These are phyloP conservation scores for Gynochthodes officinalis DNA, from an alignment of 257 asterid species.

Conservation along the genomic window DNA sequence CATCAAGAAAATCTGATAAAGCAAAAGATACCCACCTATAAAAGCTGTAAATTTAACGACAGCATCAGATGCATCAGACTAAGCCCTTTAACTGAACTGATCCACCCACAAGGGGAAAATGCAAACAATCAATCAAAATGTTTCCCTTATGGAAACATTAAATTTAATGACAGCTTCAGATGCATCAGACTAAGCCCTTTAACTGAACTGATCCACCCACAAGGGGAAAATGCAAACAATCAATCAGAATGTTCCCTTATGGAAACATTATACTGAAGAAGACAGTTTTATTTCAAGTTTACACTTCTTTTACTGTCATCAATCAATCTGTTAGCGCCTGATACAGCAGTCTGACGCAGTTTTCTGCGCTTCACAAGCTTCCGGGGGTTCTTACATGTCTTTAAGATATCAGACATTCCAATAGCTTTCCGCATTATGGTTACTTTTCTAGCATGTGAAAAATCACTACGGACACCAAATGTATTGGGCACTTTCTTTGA, in stretches of 20 bases:
- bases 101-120: not conserved
- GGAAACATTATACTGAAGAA: not conserved
- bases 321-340: conserved; percentile 12
- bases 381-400: conserved; percentile 49
- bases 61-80: not conserved
- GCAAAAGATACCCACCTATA: conserved; percentile 14
- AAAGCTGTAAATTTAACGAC: not conserved
- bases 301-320: conserved; percentile 7
- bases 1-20: not conserved
- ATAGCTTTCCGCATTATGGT: conserved; percentile 63
- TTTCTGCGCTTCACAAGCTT: conserved; percentile 47
- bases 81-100: not conserved
- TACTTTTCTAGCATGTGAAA: conserved; percentile 37
- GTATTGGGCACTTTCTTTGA: conserved; percentile 75
- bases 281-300: not conserved
- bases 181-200: not conserved
- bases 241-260: not conserved
- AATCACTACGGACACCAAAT: conserved; percentile 32
- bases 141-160: not conserved
- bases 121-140: not conserved
- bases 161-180: not conserved
- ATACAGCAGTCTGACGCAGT: conserved; percentile 32
- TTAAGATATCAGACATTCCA: conserved; percentile 57
- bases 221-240: not conserved
- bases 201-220: not conserved